A percentile compares a stretch with the other conserved stretches of the same genome.
These are phyloP conservation scores for Sporisorium iseilematis-ciliati DNA, from an alignment of 1,284 basidiomycete species.

Conservation along the genomic window DNA sequence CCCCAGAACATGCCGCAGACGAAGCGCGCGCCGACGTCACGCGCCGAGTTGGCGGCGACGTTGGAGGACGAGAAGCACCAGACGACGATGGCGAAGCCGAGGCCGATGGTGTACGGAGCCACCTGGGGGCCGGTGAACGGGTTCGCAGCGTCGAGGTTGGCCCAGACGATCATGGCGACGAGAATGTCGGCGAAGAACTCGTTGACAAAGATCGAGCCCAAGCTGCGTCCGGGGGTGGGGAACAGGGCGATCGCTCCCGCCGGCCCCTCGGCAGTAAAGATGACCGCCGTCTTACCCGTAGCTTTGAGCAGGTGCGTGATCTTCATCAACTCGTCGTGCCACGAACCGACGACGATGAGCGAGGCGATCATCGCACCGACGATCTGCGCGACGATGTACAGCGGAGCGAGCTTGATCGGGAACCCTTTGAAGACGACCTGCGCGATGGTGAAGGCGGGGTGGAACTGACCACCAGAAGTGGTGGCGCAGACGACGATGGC, in stretches of 20 bases:
- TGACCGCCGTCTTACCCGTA: slow-evolving; percentile 37
- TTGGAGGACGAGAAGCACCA: slow-evolving; percentile 57
- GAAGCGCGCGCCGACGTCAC: slow-evolving; percentile 55
- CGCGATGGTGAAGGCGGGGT: slow-evolving; percentile 56
- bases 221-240: slow-evolving; percentile 48
- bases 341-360: slow-evolving; percentile 51
- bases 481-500: slow-evolving; percentile 56
- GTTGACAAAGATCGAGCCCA: slow-evolving; percentile 56
- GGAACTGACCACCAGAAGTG: slow-evolving; percentile 58
- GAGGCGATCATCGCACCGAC: slow-evolving; percentile 54
- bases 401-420: slow-evolving; percentile 53
- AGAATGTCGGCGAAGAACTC: slow-evolving; percentile 58
- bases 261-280: slow-evolving; percentile 57
- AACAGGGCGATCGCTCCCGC: slow-evolving; percentile 59
- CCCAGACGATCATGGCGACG: slow-evolving; percentile 59
- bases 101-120: slow-evolving; percentile 59
- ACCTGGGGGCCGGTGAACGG: slow-evolving; percentile 52
- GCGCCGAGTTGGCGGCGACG: slow-evolving; percentile 58
- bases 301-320: slow-evolving; percentile 39
- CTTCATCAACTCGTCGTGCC: slow-evolving; percentile 52
- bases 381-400: slow-evolving; percentile 57
- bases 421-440: slow-evolving; percentile 63
- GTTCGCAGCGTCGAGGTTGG: slow-evolving; percentile 58
- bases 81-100: slow-evolving; percentile 54
- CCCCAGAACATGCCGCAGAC: slow-evolving; percentile 59